Conservation (phyloP, 176 grass and related monocot species). For the Pontederia paniculata region DNA sequence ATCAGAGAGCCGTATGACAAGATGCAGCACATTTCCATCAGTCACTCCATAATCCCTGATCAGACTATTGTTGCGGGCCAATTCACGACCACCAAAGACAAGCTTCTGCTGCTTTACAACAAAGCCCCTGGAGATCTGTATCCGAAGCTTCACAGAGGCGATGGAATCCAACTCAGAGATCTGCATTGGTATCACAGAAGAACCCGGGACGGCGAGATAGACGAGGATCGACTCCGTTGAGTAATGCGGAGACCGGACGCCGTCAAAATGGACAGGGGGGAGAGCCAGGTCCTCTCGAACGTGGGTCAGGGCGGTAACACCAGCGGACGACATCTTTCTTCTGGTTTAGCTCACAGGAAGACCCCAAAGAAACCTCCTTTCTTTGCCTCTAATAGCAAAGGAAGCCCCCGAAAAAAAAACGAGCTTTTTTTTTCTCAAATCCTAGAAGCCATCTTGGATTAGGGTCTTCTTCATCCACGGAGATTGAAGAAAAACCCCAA, state of each 20-base stretch:
- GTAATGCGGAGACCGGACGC: slow-evolving; percentile 28
- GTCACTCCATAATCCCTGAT: slow-evolving; percentile 55
- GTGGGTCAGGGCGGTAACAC: slow-evolving; percentile 20
- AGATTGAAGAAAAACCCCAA: no score
- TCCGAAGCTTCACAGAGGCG: slow-evolving; percentile 59
- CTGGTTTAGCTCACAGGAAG: no score
- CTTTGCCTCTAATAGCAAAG: no score
- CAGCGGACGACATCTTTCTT: slow-evolving; percentile 44
- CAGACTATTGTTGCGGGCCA: slow-evolving; percentile 37
- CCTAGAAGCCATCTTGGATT: no score
- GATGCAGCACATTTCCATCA: slow-evolving; percentile 50
- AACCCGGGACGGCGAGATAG: slow-evolving; percentile 44
- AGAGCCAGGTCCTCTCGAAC: slow-evolving; percentile 20
- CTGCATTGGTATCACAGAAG: slow-evolving; percentile 38
- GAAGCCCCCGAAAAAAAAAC: no score
- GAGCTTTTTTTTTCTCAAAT: no score
- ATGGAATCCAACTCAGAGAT: slow-evolving; percentile 54
- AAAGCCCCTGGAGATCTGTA: slow-evolving; percentile 58
- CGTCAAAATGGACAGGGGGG: slow-evolving; percentile 29
- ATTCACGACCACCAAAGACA: slow-evolving; percentile 48
- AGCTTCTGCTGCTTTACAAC: slow-evolving; percentile 55
- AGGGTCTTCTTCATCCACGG: no score
- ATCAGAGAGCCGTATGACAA: slow-evolving; percentile 49
- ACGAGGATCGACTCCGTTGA: slow-evolving; percentile 45
- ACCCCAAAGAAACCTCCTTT: no score